Evolutionary conservation across 1,284 basidiomycete genomes (phyloP).

Genomic region (Microbotryum violaceum): DNA sequence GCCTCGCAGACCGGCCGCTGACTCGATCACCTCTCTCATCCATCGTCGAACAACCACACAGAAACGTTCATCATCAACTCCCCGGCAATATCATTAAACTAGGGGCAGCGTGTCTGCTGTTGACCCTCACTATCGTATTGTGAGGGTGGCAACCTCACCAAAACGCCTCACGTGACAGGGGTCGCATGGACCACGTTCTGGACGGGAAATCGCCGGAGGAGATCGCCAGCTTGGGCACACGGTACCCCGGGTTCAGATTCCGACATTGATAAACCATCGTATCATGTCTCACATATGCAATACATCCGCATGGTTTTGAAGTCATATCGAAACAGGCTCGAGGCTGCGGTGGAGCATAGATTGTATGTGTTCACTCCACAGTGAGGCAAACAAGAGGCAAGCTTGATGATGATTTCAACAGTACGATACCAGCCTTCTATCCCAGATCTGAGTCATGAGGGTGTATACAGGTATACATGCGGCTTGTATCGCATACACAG

Average conservation of each 20-base stretch:
- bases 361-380: no score
- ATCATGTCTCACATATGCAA: no score
- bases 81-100: conserved; percentile 29
- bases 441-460: no score
- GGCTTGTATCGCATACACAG: no score
- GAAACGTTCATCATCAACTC: conserved; percentile 5
- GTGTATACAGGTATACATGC: no score
- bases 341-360: no score
- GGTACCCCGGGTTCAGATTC: conserved; percentile 23
- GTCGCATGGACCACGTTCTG: conserved; percentile 19
- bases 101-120: conserved; percentile 17
- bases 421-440: no score
- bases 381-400: no score
- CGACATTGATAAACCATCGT: neutral
- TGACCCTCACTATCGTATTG: conserved; percentile 15
- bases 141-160: conserved; percentile 17
- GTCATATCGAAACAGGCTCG: no score
- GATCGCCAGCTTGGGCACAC: conserved; percentile 14
- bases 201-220: conserved; percentile 24
- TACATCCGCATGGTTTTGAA: no score
- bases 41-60: neutral
- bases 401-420: no score
- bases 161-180: conserved; percentile 24
- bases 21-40: neutral
- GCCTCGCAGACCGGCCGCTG: neutral